phyloP scores from a whole-genome alignment of 225 moss, liverwort and hornwort species.

The Marchantia polymorpha region DNA sequence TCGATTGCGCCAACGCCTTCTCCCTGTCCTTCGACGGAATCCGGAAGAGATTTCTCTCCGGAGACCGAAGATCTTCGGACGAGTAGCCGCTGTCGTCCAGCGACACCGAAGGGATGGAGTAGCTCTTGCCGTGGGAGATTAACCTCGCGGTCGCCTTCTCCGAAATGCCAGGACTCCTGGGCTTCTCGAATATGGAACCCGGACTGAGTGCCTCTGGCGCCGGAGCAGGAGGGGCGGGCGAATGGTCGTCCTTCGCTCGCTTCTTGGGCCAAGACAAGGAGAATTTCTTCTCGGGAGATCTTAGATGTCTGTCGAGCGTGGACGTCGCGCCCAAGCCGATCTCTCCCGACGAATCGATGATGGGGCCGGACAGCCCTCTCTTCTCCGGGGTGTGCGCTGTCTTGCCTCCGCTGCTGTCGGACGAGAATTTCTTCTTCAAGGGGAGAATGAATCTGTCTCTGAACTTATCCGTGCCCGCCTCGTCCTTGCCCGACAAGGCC shows the following conservation, averaged over 20 bases:
- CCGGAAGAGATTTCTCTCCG: slow-evolving; percentile 11
- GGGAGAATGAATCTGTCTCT: slow-evolving; percentile 10
- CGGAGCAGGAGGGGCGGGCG: background rate
- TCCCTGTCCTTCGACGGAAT: background rate
- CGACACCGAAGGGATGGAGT: slow-evolving; percentile 13
- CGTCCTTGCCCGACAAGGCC: background rate
- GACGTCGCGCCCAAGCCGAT: background rate
- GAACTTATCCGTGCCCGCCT: slow-evolving; percentile 7
- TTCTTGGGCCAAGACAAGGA: slow-evolving; percentile 37
- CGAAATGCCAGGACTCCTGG: slow-evolving; percentile 3
- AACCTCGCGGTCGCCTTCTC: slow-evolving; percentile 20
- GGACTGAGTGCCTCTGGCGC: background rate
- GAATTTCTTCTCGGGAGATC: slow-evolving; percentile 30
- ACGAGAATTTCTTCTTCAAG: slow-evolving; percentile 16
- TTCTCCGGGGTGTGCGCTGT: background rate
- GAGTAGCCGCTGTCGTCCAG: background rate
- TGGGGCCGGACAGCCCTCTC: background rate
- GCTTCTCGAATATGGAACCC: slow-evolving; percentile 6
- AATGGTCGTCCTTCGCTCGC: slow-evolving; percentile 21
- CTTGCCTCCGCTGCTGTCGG: slow-evolving; percentile 11
- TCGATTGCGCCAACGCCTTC: too few species aligned
- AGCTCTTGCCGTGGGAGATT: slow-evolving; percentile 19
- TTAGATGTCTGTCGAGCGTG: background rate
- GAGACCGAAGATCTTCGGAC: slow-evolving; percentile 1
- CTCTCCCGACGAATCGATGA: background rate